Evolutionary conservation across 148 eudicot species (phyloP).

Genomic region (Nepenthes mirabilis): DNA sequence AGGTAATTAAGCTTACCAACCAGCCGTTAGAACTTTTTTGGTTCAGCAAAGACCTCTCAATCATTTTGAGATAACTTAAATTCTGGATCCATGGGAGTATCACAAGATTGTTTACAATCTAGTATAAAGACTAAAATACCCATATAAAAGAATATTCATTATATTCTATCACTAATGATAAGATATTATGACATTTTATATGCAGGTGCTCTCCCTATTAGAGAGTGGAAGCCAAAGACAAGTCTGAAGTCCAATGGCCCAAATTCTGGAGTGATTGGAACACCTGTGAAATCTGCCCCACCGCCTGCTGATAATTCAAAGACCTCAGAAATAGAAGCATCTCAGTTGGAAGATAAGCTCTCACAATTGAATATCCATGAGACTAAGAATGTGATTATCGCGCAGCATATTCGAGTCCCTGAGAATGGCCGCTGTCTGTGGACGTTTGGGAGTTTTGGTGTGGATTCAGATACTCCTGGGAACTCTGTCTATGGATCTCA

Average conservation of each 20-base stretch:
- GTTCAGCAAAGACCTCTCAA: too few relatives aligned
- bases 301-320: slow-evolving; percentile 24
- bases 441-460: slow-evolving; percentile 76
- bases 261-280: slow-evolving; percentile 57
- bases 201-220: slow-evolving; percentile 50
- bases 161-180: too few relatives aligned
- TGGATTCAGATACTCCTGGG: slow-evolving; percentile 27
- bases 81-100: too few relatives aligned
- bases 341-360: slow-evolving; percentile 39
- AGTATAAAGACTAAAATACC: too few relatives aligned
- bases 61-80: too few relatives aligned
- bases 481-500: slow-evolving; percentile 21
- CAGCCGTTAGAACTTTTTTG: too few relatives aligned
- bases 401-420: slow-evolving; percentile 78
- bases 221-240: slow-evolving; percentile 95
- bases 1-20: too few relatives aligned
- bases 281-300: slow-evolving; percentile 46
- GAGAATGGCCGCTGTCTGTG: slow-evolving; percentile 59
- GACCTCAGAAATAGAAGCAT: slow-evolving; percentile 25
- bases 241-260: slow-evolving; percentile 33
- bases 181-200: slow-evolving; percentile 3
- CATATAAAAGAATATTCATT: too few relatives aligned
- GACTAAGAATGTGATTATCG: slow-evolving; percentile 77
- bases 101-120: too few relatives aligned
- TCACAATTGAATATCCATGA: slow-evolving; percentile 31